These are phyloP conservation scores for Sarocladium brachiariae DNA, from an alignment of 2,329 filamentous ascomycete genomes.

Conservation along the genomic window DNA sequence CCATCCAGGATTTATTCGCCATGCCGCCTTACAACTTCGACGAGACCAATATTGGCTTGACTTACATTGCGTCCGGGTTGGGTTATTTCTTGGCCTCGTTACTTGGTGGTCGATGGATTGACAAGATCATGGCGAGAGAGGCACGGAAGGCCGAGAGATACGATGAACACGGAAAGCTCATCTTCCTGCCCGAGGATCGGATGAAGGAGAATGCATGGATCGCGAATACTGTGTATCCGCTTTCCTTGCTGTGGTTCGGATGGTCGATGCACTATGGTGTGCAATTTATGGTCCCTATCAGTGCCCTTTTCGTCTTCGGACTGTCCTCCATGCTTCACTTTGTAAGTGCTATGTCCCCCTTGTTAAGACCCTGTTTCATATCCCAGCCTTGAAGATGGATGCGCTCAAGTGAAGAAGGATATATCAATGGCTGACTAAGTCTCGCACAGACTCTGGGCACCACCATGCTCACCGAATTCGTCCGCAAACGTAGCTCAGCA, in stretches of 20 bases:
- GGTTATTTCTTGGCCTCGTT: conserved; percentile 66
- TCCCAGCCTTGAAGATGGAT: too few relatives aligned
- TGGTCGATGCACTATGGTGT: conserved; percentile 64
- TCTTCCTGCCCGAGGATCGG: conserved; percentile 71
- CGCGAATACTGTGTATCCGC: conserved; percentile 63
- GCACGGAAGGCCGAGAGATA: conserved; percentile 63
- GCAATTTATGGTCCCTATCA: conserved; percentile 54
- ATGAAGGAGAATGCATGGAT: conserved; percentile 80
- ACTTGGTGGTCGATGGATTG: conserved; percentile 70
- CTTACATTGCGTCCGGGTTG: conserved; percentile 69
- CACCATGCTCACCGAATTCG: conserved; percentile 81
- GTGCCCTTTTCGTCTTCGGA: conserved; percentile 69
- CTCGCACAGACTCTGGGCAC: conserved; percentile 50
- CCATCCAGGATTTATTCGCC: conserved; percentile 64
- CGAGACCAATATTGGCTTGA: conserved; percentile 62
- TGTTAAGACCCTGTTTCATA: too few relatives aligned
- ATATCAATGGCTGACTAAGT: background rate
- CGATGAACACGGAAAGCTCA: conserved; percentile 57
- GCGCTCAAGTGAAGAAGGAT: too few relatives aligned
- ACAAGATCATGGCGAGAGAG: conserved; percentile 72
- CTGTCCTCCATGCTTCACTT: conserved; percentile 75
- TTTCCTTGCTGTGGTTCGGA: conserved; percentile 67
- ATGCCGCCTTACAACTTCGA: conserved; percentile 60
- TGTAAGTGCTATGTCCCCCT: too few relatives aligned
- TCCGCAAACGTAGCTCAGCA: conserved; percentile 62